Evolutionary conservation across 1,139 yeast genomes (phyloP).

Genomic region (Zygoascus sp.): DNA sequence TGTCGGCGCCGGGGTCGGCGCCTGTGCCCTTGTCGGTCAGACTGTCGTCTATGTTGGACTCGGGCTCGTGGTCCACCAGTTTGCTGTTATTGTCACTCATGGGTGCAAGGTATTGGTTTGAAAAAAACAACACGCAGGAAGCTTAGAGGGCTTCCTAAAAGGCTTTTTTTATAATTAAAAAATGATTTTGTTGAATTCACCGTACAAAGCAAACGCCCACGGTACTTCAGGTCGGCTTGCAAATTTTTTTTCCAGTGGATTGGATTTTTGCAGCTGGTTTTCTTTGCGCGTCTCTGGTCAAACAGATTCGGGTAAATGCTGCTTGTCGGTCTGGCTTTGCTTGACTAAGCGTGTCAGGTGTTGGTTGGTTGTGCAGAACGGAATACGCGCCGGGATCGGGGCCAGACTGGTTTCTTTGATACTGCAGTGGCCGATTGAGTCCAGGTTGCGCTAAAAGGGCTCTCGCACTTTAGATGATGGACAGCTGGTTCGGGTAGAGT

Average conservation of each 20-base stretch:
- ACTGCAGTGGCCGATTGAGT: no score
- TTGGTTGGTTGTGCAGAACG: no score
- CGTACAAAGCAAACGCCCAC: no score
- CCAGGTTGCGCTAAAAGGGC: no score
- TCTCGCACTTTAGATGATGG: neutral
- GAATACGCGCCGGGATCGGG: neutral
- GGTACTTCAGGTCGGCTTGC: no score
- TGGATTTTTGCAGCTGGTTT: neutral
- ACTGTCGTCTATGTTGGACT: slow-evolving; percentile 9
- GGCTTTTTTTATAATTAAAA: neutral
- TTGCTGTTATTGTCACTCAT: slow-evolving; percentile 7
- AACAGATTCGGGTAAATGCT: neutral
- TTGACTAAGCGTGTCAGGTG: no score
- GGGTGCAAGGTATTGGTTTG: no score
- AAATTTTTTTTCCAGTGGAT: no score
- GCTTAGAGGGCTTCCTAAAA: no score
- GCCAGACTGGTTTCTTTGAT: no score
- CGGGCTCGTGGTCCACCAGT: slow-evolving; percentile 6
- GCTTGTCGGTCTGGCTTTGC: no score
- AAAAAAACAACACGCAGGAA: neutral
- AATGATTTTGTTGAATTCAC: neutral
- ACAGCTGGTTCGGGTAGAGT: no score
- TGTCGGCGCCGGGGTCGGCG: neutral
- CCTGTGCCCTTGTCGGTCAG: slow-evolving; percentile 2
- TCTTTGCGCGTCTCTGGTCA: neutral